Conservation (phyloP, 2,329 filamentous ascomycete genomes). For the Sarocladium strictum region DNA sequence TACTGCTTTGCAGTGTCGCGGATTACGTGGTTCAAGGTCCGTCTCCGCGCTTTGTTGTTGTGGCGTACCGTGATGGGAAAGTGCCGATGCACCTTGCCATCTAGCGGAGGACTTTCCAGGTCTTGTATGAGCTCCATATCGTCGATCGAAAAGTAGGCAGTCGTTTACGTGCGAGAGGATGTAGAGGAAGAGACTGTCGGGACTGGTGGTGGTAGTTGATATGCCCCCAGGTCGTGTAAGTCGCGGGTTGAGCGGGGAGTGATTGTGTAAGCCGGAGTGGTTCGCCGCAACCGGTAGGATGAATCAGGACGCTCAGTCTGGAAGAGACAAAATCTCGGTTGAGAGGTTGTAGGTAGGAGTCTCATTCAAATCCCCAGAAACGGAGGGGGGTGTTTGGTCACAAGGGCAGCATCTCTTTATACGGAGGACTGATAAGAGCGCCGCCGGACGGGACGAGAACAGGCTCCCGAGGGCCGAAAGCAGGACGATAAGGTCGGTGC, state of each 20-base stretch:
- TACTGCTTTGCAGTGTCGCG: conserved; percentile 11
- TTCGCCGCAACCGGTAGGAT: not conserved
- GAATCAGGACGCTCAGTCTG: not conserved
- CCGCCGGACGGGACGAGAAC: not conserved
- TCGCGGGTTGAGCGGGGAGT: not conserved
- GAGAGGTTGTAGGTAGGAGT: not conserved
- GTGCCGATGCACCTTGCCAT: conserved; percentile 6
- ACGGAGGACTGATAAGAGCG: conserved; percentile 2
- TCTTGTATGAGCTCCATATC: conserved; percentile 2
- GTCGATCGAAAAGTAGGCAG: not conserved
- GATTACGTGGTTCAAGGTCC: conserved; percentile 10
- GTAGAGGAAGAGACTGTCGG: not conserved
- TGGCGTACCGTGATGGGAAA: conserved; percentile 1
- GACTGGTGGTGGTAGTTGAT: not conserved
- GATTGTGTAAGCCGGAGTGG: not conserved
- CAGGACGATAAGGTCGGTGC: conserved; percentile 1
- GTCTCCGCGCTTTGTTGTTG: conserved; percentile 6
- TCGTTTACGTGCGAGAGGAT: not conserved
- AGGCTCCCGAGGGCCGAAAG: conserved; percentile 8
- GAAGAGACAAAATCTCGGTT: not conserved
- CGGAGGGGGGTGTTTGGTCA: not conserved
- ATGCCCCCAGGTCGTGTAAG: not conserved
- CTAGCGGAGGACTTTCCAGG: not conserved
- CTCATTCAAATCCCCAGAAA: not conserved
- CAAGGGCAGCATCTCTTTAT: conserved; percentile 2